These are phyloP conservation scores for Boletus reticuloceps DNA, from an alignment of 768 basidiomycete species.

Conservation along the genomic window DNA sequence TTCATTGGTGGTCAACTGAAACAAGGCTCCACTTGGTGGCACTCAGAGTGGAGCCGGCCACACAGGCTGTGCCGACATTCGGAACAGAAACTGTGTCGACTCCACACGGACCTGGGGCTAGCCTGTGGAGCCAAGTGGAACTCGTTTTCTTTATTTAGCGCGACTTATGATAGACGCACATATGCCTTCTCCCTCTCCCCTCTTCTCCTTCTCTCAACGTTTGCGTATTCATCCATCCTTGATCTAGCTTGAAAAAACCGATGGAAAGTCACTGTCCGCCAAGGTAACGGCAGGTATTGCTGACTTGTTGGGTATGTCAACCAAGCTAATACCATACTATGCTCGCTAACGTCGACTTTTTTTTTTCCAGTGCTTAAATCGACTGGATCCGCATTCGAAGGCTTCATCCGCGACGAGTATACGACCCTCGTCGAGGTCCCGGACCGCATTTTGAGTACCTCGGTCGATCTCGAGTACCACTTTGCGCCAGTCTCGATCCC, in stretches of 20 bases:
- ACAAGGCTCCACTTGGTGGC: slow-evolving; percentile 3
- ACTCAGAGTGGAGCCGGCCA: slow-evolving; percentile 22
- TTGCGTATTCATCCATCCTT: not conserved
- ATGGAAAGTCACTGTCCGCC: slow-evolving; percentile 61
- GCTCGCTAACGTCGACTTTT: not conserved
- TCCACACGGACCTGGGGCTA: slow-evolving; percentile 21
- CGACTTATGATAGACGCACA: not conserved
- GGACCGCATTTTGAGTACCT: slow-evolving; percentile 90
- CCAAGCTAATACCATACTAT: not conserved
- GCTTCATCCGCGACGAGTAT: slow-evolving; percentile 81
- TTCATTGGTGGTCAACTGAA: slow-evolving; percentile 1
- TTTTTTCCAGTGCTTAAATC: slow-evolving; percentile 73
- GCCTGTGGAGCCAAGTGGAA: slow-evolving; percentile 22
- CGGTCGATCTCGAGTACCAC: slow-evolving; percentile 72
- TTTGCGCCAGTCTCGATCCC: slow-evolving; percentile 50
- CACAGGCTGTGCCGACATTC: no score
- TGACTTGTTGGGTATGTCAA: slow-evolving; percentile 72
- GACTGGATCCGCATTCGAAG: slow-evolving; percentile 80
- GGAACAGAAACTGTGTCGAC: no score
- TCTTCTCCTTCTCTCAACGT: not conserved
- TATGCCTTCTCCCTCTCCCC: not conserved
- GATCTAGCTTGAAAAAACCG: slow-evolving; percentile 61
- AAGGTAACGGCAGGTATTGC: slow-evolving; percentile 65
- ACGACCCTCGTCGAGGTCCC: slow-evolving; percentile 83
- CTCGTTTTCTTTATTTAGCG: slow-evolving; percentile 14